Evolutionary conservation across 1,139 yeast species (phyloP), one percentile per base, ranked within the genome.

Genomic region (Suhomyces panamericanus): DNA sequence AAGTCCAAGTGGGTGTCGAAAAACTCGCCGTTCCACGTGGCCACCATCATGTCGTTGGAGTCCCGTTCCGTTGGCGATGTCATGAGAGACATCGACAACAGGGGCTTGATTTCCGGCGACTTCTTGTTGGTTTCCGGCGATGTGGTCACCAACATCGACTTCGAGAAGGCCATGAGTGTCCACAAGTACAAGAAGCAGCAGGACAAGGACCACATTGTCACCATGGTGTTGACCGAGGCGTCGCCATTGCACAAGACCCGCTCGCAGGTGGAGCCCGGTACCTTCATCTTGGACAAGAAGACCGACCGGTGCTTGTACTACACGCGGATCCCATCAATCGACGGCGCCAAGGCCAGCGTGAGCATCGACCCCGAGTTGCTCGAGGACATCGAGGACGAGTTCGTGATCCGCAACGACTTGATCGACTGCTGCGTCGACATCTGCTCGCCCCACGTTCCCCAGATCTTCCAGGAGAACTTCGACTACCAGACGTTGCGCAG

Each of bases 381-480:
- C 54, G 90, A 85, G 52, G 85, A 80, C 49, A 83, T 86, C 35
- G 72, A 66, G 29, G 90, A 86, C 49, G 91, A 87, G 49, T 81
- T 93, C 53, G 78, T 80, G 11, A 73, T 93, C 47, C 79, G 96
- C 60, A 95, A 93, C 62, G 98, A 93, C 65, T 77, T 93, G 53
- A 90, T 95, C 51, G 99, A 93, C 68, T 93, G 99, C 64, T 95
- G 87, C 60, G 89, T 93, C 48, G 99, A 93, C 67, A 89, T 93
- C 49, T 93, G 99, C 65, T 77, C 97, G 7, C 91, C 96, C 1
- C 91, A 86, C 55, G 96, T 95, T 26, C 98, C 98, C 1, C 95
- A 95, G 22, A 83, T 93, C 49, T 93, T 91, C 68, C 96, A 89
- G 56, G 99, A 93, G 60, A 91, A 93, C 63, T 93, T 93, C 58